Conservation (phyloP, 1,139 yeast genomes). For the Nakaseomyces kungkrabaensis region DNA sequence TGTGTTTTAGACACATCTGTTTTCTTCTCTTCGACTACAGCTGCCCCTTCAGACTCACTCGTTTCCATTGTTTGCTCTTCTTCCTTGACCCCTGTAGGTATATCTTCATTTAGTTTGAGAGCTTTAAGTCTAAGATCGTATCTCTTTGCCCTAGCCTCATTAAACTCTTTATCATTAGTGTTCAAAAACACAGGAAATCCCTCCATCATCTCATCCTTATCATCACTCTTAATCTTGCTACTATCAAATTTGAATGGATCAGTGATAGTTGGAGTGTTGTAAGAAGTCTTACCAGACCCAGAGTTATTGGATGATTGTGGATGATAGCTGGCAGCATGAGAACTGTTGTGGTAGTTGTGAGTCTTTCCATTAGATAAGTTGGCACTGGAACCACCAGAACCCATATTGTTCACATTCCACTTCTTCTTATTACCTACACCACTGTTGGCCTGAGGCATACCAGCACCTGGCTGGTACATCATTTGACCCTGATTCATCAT, state of each 20-base stretch:
- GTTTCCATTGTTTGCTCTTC: background rate
- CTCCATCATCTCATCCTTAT: slow-evolving; percentile 9
- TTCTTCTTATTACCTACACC: slow-evolving; percentile 12
- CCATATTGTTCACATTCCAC: slow-evolving; percentile 8
- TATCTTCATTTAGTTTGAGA: slow-evolving; percentile 3
- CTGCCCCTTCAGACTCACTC: background rate
- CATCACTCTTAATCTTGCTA: slow-evolving; percentile 18
- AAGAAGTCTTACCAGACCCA: slow-evolving; percentile 2
- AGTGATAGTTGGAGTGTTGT: slow-evolving; percentile 5
- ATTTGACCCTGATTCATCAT: slow-evolving; percentile 25
- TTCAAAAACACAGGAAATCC: slow-evolving; percentile 26
- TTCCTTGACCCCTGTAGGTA: background rate
- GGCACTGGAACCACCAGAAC: background rate
- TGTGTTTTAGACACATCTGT: background rate
- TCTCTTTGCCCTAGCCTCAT: slow-evolving; percentile 20
- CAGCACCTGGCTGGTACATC: slow-evolving; percentile 17
- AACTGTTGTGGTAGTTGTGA: slow-evolving; percentile 4
- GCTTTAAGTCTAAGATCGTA: slow-evolving; percentile 12
- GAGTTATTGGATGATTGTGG: slow-evolving; percentile 1
- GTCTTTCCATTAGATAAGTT: slow-evolving; percentile 2
- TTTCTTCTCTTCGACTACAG: background rate
- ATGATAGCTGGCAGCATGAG: slow-evolving; percentile 4
- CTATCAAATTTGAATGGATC: slow-evolving; percentile 26
- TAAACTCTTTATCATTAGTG: slow-evolving; percentile 22
- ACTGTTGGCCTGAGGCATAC: slow-evolving; percentile 4